These are phyloP conservation scores for Clavispora santaluciae DNA, from an alignment of 805 yeast genomes.

Conservation along the genomic window DNA sequence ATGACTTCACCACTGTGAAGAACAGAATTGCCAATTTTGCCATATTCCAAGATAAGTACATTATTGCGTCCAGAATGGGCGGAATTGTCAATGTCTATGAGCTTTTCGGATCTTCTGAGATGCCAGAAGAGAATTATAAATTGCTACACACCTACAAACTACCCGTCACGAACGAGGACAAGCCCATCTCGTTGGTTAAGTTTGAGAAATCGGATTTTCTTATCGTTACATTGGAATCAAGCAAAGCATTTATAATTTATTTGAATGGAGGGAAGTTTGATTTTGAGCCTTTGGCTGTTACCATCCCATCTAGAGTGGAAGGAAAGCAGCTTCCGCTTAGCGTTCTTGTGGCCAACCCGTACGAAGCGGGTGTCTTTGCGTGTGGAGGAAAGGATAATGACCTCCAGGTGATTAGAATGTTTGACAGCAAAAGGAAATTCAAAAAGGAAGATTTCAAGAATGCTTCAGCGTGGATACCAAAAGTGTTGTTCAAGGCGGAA, in stretches of 20 bases:
- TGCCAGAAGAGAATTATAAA: conserved; percentile 34
- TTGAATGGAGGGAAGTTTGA: conserved; percentile 26
- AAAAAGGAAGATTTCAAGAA: conserved; percentile 14
- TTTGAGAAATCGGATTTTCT: conserved; percentile 27
- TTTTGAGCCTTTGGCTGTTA: conserved; percentile 24
- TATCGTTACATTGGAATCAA: conserved; percentile 44
- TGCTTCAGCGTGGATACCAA: conserved; percentile 11
- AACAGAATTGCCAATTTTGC: conserved; percentile 34
- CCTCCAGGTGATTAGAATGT: conserved; percentile 44
- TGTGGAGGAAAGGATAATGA: conserved; percentile 86
- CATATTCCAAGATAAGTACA: conserved; percentile 25
- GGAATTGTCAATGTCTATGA: conserved; percentile 42
- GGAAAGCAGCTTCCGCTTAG: conserved; percentile 26
- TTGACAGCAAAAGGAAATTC: conserved; percentile 17
- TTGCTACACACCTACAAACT: conserved; percentile 29
- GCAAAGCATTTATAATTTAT: conserved; percentile 38
- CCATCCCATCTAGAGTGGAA: conserved; percentile 1
- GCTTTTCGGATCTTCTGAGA: conserved; percentile 15
- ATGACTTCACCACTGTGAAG: conserved; percentile 22
- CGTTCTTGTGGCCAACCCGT: conserved; percentile 46
- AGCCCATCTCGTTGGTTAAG: conserved; percentile 30
- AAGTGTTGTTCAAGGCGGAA: conserved; percentile 60
- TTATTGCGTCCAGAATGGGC: conserved; percentile 40
- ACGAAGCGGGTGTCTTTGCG: conserved; percentile 53
- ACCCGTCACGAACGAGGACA: conserved; percentile 19